phyloP scores from a whole-genome alignment of 2,329 filamentous ascomycete genomes.

The Aspergillus neotritici region DNA sequence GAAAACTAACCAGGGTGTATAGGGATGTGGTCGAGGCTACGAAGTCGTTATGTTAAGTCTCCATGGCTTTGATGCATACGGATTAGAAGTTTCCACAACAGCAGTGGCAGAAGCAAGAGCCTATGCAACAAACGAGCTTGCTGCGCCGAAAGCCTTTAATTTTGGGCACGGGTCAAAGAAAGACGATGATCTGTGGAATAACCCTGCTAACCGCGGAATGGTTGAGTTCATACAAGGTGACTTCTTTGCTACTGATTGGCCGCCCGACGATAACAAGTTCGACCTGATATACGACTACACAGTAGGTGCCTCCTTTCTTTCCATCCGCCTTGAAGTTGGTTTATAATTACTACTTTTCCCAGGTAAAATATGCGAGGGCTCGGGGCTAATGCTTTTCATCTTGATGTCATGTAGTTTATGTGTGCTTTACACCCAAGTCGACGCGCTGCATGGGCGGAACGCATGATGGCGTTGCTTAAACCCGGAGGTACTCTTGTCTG shows the following conservation, averaged over 20 bases:
- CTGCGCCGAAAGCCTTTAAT: too few species aligned
- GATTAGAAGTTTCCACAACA: background rate
- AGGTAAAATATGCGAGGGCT: too few species aligned
- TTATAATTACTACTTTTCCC: too few species aligned
- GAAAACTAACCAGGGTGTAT: background rate
- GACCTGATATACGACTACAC: slow-evolving; percentile 5
- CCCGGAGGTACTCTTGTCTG: too few species aligned
- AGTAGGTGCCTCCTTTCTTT: background rate
- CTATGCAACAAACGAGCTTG: background rate
- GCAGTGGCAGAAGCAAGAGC: background rate
- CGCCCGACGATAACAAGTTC: background rate
- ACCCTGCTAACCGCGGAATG: background rate
- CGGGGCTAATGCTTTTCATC: background rate
- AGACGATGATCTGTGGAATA: background rate
- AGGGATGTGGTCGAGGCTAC: slow-evolving; percentile 2
- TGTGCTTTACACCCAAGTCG: background rate
- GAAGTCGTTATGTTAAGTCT: slow-evolving; percentile 2
- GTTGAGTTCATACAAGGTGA: background rate
- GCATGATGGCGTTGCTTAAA: too few species aligned
- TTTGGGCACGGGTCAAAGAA: too few species aligned
- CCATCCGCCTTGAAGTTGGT: too few species aligned
- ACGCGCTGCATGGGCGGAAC: background rate
- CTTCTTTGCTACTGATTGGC: slow-evolving; percentile 1
- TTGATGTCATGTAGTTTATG: background rate
- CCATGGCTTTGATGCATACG: slow-evolving; percentile 5